Evolutionary conservation across 106 monocot genomes (phyloP).

Genomic region (Platanthera guangdongensis): DNA sequence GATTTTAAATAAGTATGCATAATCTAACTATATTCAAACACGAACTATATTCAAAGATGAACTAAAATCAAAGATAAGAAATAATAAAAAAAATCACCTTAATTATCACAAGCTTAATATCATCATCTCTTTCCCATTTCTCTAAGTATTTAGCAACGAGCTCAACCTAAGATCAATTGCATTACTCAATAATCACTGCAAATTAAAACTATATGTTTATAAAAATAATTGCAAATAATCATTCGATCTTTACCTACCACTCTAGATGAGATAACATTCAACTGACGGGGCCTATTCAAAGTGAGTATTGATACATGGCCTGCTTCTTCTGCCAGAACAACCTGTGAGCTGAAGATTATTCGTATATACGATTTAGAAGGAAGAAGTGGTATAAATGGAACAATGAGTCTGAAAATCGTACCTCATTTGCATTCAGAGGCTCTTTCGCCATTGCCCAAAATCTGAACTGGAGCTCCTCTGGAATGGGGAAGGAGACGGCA

Average conservation of each 20-base stretch:
- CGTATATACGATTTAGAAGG: not conserved
- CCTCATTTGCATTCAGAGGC: conserved; percentile 14
- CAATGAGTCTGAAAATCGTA: not conserved
- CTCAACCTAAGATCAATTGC: conserved; percentile 34
- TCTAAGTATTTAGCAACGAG: conserved; percentile 51
- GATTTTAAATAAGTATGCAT: not conserved
- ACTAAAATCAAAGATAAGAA: not conserved
- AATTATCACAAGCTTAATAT: conserved; percentile 44
- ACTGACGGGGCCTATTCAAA: conserved; percentile 75
- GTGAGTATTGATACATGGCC: conserved; percentile 54
- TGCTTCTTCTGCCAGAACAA: conserved; percentile 61
- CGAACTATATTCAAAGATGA: not conserved
- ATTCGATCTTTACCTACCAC: conserved; percentile 32
- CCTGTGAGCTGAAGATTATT: conserved; percentile 16
- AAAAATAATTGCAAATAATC: not conserved
- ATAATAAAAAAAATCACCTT: conserved; percentile 26
- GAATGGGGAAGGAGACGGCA: not conserved
- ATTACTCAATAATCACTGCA: not conserved
- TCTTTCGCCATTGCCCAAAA: conserved; percentile 10
- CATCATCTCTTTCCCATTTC: conserved; percentile 70
- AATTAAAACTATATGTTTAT: not conserved
- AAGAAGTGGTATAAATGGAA: not conserved
- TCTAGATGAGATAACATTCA: conserved; percentile 69
- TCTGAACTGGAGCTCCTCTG: not conserved
- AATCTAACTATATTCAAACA: too few relatives aligned